phyloP scores from a whole-genome alignment of 306 rosid genomes.

The Casuarina equisetifolia region DNA sequence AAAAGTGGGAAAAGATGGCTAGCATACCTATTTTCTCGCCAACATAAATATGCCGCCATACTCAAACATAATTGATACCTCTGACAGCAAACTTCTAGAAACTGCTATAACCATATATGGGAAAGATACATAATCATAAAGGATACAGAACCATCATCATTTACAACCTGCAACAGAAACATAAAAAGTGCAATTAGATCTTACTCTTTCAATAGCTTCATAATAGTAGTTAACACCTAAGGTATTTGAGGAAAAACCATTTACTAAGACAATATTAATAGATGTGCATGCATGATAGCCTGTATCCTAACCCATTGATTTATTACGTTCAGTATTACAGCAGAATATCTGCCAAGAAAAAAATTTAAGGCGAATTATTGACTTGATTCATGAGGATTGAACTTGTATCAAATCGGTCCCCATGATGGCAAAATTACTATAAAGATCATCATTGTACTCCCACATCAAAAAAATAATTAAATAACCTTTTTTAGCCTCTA shows the following conservation, averaged over 20 bases:
- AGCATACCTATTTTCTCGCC: not conserved
- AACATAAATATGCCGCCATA: not conserved
- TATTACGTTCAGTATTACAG: too few relatives aligned
- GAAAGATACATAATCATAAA: conserved; percentile 25
- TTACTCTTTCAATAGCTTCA: not conserved
- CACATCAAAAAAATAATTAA: too few relatives aligned
- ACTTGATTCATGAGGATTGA: too few relatives aligned
- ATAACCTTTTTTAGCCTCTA: too few relatives aligned
- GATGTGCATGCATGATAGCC: not conserved
- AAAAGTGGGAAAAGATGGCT: not conserved
- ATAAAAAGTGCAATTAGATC: conserved; percentile 10
- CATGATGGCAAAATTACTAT: too few relatives aligned
- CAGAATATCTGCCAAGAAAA: too few relatives aligned
- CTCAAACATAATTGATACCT: not conserved
- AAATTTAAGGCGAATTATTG: too few relatives aligned
- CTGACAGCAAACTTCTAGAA: not conserved
- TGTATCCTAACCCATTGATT: not conserved
- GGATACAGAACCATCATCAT: conserved; percentile 98
- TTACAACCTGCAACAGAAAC: conserved; percentile 75
- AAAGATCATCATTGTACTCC: too few relatives aligned
- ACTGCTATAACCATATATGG: not conserved
- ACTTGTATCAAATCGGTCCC: too few relatives aligned
- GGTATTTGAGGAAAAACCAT: not conserved
- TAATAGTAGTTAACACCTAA: not conserved
- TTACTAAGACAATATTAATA: not conserved